Percentiles rank a stretch among this genome's conserved stretches.
Evolutionary conservation across 208 protist genomes (phyloP).

Genomic region (Leishmania tarentolae): DNA sequence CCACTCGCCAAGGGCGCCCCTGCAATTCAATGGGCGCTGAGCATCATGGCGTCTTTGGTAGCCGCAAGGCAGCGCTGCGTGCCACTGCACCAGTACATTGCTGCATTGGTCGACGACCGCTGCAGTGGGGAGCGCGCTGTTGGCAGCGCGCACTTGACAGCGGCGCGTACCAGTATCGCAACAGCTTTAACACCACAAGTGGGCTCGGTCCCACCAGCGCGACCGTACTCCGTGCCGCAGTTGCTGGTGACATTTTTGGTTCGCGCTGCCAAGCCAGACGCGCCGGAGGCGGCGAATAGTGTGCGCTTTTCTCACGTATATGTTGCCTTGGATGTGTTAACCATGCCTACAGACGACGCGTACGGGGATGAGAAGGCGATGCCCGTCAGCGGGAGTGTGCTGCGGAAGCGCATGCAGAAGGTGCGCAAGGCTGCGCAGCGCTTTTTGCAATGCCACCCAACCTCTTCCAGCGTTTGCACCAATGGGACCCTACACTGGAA

Average conservation of each 20-base stretch:
- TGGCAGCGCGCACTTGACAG: background rate
- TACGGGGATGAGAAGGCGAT: background rate
- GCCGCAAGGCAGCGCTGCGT: constrained; percentile 41
- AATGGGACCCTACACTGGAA: constrained; percentile 14
- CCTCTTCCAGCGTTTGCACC: background rate
- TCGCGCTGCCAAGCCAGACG: constrained; percentile 23
- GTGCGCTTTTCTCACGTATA: constrained; percentile 34
- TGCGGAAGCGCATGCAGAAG: constrained; percentile 14
- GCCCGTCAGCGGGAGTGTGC: constrained; percentile 6
- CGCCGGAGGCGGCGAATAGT: constrained; percentile 35
- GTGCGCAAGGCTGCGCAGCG: constrained; percentile 14
- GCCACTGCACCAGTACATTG: constrained; percentile 48
- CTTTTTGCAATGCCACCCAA: constrained; percentile 10
- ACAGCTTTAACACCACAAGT: background rate
- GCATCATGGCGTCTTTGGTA: constrained; percentile 47
- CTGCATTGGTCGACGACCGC: constrained; percentile 11
- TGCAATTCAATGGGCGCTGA: constrained; percentile 46
- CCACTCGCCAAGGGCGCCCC: constrained; percentile 11
- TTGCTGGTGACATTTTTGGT: constrained; percentile 22
- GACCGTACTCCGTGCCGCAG: constrained; percentile 8
- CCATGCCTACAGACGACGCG: constrained; percentile 32
- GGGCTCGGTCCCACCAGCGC: background rate
- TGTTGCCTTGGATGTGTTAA: constrained; percentile 56
- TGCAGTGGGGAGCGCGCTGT: background rate
- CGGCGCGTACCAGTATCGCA: background rate